Evolutionary conservation across 2,329 filamentous ascomycete genomes (phyloP), one percentile per base, ranked within the genome.

Genomic region (Juglanconis sp.): DNA sequence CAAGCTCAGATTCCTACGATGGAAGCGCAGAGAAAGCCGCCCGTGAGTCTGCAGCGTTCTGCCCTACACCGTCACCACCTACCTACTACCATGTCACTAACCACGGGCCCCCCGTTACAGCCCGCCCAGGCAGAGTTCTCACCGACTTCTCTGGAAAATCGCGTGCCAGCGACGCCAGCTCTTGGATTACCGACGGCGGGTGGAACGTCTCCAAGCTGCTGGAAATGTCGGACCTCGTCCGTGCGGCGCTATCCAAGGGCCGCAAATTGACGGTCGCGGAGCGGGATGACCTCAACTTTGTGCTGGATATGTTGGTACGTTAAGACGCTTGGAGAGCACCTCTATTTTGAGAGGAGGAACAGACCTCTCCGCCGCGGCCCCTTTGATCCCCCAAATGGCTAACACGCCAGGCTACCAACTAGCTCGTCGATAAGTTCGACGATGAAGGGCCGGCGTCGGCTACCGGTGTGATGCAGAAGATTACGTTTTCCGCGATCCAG

Each of bases 131-230:
- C 9, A 57, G 54, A 38, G 2, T 30, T 9, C 32, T 42, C 13
- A 60, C 44, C 5, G 56, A 42, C 30, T 47, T 11, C 15, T 60
- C 61, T 5, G 4, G 51, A 17, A 24, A 7, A 1, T 60, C 57
- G 4, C 46, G 2, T 8, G 53, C 38, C 44, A 55, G 58, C 32
- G 50, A 57, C 44, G 35, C 46, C 51, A 56, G 54, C 47, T 6
- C 56, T 5, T 63, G 61, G 61, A 47, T 56, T 50, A 48, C 49
- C 30, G 46, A 54, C 5, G 31, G 38, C 11, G 51, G 57, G n/a
- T 63, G 61, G 61, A 61, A 61, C 11, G 54, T 50, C 30, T 32
- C 53, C 10, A 63, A 61, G 56, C 62, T 64, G 15, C 53, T 64
- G 32, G 46, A 51, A 1, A 34, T 64, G 17, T 64, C 56, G 24